Evolutionary conservation across 2,329 filamentous ascomycete genomes (phyloP).

Genomic region (Colletotrichum sp.): DNA sequence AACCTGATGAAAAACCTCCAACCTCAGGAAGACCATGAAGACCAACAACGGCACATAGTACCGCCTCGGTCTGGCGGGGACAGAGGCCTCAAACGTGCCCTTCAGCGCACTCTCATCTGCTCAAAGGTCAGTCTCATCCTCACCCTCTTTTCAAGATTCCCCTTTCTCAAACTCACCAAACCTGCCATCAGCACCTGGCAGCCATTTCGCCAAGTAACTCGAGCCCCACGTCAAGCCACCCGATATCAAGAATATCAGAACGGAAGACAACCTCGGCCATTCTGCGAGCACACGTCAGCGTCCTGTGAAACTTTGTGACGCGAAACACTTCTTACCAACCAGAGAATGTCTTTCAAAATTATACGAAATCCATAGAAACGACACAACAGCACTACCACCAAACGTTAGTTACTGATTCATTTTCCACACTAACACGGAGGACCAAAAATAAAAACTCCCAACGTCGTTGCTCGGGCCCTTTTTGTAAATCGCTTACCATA

Average conservation of each 20-base stretch:
- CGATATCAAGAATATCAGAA: conserved; percentile 51
- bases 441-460: neutral
- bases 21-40: conserved; percentile 47
- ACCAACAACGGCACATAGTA: conserved; percentile 50
- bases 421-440: neutral
- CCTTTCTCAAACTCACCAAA: conserved; percentile 37
- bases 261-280: conserved; percentile 51
- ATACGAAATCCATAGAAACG: conserved; percentile 53
- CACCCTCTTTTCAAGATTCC: neutral
- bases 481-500: conserved; percentile 32
- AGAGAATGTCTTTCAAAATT: conserved; percentile 53
- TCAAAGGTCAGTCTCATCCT: neutral
- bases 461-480: neutral
- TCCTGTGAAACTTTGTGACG: neutral
- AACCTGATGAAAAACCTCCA: conserved; percentile 53
- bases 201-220: conserved; percentile 48
- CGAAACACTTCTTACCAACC: conserved; percentile 42
- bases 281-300: conserved; percentile 35
- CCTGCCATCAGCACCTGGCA: conserved; percentile 51
- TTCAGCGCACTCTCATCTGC: conserved; percentile 12
- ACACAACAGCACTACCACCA: conserved; percentile 44
- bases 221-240: conserved; percentile 44
- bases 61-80: conserved; percentile 52
- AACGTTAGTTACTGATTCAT: neutral
- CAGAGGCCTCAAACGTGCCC: conserved; percentile 26